A percentile compares a stretch with the other conserved stretches of the same genome.
phyloP scores from a whole-genome alignment of 257 asterid species.

The Jaltomata sinuosa region DNA sequence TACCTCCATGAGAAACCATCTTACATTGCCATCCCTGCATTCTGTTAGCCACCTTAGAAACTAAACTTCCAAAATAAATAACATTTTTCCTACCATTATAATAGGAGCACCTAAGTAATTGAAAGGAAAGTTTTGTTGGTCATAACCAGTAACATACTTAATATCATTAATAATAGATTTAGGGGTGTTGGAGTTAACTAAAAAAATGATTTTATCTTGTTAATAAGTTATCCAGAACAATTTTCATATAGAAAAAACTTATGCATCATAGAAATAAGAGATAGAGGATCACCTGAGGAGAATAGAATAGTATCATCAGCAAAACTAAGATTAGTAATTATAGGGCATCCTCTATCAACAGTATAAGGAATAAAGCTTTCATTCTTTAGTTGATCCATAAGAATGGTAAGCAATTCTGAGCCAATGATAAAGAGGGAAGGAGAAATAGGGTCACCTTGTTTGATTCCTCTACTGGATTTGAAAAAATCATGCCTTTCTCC shows the following conservation, averaged over 20 bases:
- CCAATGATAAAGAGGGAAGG: too few relatives aligned
- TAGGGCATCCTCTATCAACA: too few relatives aligned
- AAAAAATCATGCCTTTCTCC: too few relatives aligned
- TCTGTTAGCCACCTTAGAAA: background rate
- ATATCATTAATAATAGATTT: background rate
- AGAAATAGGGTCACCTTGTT: too few relatives aligned
- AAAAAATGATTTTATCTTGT: background rate
- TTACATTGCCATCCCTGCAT: background rate
- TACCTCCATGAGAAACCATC: background rate
- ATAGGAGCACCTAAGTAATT: background rate
- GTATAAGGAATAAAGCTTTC: too few relatives aligned
- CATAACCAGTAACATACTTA: background rate
- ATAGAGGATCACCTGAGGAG: background rate
- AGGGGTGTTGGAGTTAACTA: too few relatives aligned
- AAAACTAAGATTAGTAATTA: too few relatives aligned
- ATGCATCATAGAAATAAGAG: background rate
- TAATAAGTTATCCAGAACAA: background rate
- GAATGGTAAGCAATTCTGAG: too few relatives aligned
- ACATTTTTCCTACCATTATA: background rate
- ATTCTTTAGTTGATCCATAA: too few relatives aligned
- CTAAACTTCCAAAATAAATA: background rate
- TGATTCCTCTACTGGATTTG: too few relatives aligned
- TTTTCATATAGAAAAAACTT: background rate
- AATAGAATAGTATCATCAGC: background rate
- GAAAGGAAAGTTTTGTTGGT: background rate